These are phyloP conservation scores for Nepenthes gracilis DNA, from an alignment of 148 eudicot species.

Conservation along the genomic window DNA sequence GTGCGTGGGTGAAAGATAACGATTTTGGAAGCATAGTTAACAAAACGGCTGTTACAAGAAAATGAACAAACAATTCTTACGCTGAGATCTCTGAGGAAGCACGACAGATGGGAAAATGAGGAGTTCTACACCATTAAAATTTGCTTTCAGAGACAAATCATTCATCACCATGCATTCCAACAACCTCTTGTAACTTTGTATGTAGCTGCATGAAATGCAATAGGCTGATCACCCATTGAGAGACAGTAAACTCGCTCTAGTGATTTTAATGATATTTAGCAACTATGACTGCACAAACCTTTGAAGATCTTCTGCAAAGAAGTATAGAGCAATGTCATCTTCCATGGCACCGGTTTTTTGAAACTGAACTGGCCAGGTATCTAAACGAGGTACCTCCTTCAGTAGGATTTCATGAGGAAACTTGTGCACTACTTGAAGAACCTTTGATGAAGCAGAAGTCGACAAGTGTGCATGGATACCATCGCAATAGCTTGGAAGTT, in stretches of 20 bases:
- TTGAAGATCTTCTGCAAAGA: conserved; percentile 42
- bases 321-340: conserved; percentile 40
- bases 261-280: neutral
- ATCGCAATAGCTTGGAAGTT: conserved; percentile 16
- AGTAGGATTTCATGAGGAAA: conserved; percentile 39
- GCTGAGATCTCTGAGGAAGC: conserved; percentile 36
- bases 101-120: conserved; percentile 32
- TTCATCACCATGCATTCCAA: conserved; percentile 24
- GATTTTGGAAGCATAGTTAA: too few species aligned
- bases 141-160: conserved; percentile 35
- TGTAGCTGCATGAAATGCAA: conserved; percentile 22
- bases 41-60: neutral
- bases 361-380: conserved; percentile 65
- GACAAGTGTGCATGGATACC: conserved; percentile 46
- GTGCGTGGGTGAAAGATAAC: too few species aligned
- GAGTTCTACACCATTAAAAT: conserved; percentile 27
- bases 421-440: conserved; percentile 34
- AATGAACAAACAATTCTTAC: conserved; percentile 13
- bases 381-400: conserved; percentile 50
- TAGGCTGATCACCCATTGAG: neutral
- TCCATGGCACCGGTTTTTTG: conserved; percentile 49
- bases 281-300: conserved; percentile 17
- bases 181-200: conserved; percentile 18
- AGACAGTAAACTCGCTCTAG: neutral
- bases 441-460: conserved; percentile 23